Base-by-base conservation (phyloP, 2,329 filamentous ascomycete species). In the Acrodontium crateriforme region DNA sequence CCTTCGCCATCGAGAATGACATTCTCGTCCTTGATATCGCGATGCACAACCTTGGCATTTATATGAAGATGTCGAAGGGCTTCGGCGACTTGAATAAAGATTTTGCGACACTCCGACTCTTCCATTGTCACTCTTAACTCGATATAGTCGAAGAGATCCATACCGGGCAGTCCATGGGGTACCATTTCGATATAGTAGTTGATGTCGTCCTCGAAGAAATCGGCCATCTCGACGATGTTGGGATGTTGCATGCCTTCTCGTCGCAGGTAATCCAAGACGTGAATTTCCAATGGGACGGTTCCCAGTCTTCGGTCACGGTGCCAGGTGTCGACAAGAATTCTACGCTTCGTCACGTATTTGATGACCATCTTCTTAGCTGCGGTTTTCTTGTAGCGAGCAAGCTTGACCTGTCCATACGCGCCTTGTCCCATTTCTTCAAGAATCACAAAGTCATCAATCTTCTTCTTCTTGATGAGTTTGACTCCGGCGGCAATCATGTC, bases 171-270 rank as follows among this genome's bases (percentile, higher is more conserved):
- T 1, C 89, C 89, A 46, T 95, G 89, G 0, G 89, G 89, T 9
- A 80, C 68, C 83, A 95, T 98, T 54, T 95, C 89, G 43, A 98
- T 98, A 55, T 98, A 98, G 58, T 98, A 98, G 50, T 98, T 95
- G 44, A 75, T 65, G 38, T 82, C 75, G 41, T 91, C 82, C 52
- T 77, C 72, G 45, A 77, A 77, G 50, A 76, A 77, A 28, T 74
- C 71, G 27, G 69, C 64, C 72, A 77, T 77, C 45, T 75, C 71
- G 23, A 77, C 71, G 36, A 77, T 76, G 37, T 76, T 76, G 2
- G 68, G 63, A 45, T 77, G 72, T 33, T 64, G 65, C 36, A 73
- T 59, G 14, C 67, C 71, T 35, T 75, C 84, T 16, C 77, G 71
- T 15, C 84, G 74, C 8, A 98, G 71, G 49, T 87, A 98, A 54